Evolutionary conservation across 2,329 filamentous ascomycete species (phyloP).

Genomic region (Hypoxylon sp.): DNA sequence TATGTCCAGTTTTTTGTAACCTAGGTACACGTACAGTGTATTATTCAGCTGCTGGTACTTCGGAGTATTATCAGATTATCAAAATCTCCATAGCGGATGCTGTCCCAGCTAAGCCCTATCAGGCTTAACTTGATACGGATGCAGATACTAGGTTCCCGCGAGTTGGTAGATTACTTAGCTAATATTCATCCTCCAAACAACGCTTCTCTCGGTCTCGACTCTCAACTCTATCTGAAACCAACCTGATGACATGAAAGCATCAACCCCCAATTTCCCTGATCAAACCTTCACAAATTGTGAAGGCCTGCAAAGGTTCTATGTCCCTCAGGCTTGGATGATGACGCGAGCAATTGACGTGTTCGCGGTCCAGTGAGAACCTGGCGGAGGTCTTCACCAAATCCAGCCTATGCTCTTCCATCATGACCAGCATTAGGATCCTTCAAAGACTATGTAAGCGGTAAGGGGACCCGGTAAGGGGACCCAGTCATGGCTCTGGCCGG

Average conservation of each 20-base stretch:
- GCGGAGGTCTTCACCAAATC: constrained; percentile 30
- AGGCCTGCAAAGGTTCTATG: background rate
- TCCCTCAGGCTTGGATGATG: background rate
- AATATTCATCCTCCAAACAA: constrained; percentile 11
- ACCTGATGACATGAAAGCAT: constrained; percentile 2
- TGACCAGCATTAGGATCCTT: constrained; percentile 33
- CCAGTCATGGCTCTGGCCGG: constrained; percentile 15
- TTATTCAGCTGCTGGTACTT: background rate
- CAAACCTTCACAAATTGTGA: background rate
- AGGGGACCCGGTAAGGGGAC: constrained; percentile 14
- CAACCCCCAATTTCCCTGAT: constrained; percentile 8
- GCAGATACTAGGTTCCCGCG: background rate
- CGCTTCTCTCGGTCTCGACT: background rate
- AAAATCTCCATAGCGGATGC: constrained; percentile 4
- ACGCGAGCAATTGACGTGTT: background rate
- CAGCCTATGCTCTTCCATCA: constrained; percentile 6
- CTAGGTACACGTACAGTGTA: background rate
- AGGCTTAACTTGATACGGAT: constrained; percentile 4
- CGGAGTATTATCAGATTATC: too few relatives aligned
- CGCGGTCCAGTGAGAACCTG: constrained; percentile 17
- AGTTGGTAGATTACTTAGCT: constrained; percentile 10
- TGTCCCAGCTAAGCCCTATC: constrained; percentile 22
- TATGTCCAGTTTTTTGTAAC: too few relatives aligned
- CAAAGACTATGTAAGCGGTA: constrained; percentile 9
- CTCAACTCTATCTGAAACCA: constrained; percentile 9